phyloP scores from a whole-genome alignment of 192 early-diverging fungal species.

The Mortierella hygrophila region DNA sequence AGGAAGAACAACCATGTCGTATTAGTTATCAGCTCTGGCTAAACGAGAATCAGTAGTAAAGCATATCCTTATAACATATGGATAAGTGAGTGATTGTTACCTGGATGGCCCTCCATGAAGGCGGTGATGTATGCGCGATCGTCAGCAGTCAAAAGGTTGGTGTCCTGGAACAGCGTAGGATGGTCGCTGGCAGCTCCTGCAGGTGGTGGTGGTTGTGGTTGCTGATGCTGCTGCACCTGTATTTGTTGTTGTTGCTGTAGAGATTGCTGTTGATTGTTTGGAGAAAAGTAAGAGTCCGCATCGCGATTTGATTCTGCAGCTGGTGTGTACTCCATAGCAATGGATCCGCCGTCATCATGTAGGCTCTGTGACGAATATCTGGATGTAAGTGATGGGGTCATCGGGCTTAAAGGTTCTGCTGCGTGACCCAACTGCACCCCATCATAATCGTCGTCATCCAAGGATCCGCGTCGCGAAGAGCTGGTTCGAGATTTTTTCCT shows the following conservation, averaged over 20 bases:
- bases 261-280: not conserved
- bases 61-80: not conserved
- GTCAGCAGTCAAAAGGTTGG: constrained; percentile 31
- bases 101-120: constrained; percentile 51
- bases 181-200: constrained; percentile 19
- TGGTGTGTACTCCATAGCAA: not conserved
- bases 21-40: not conserved
- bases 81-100: constrained; percentile 10
- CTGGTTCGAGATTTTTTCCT: constrained; percentile 27
- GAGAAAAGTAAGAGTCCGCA: constrained; percentile 21
- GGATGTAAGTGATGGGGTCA: constrained; percentile 20
- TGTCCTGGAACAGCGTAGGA: constrained; percentile 49
- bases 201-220: no score
- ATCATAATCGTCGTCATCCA: constrained; percentile 36
- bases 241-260: constrained; percentile 26
- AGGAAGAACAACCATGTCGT: not conserved
- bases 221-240: constrained; percentile 8
- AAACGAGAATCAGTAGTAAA: not conserved
- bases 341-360: constrained; percentile 15
- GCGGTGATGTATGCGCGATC: constrained; percentile 45
- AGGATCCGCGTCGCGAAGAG: constrained; percentile 29
- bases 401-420: constrained; percentile 20
- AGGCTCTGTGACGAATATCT: constrained; percentile 25
- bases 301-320: not conserved
- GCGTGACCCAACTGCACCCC: constrained; percentile 9